Base-by-base conservation (phyloP, 108 stramenopile species). In the Aurantiochytrium sp. region DNA sequence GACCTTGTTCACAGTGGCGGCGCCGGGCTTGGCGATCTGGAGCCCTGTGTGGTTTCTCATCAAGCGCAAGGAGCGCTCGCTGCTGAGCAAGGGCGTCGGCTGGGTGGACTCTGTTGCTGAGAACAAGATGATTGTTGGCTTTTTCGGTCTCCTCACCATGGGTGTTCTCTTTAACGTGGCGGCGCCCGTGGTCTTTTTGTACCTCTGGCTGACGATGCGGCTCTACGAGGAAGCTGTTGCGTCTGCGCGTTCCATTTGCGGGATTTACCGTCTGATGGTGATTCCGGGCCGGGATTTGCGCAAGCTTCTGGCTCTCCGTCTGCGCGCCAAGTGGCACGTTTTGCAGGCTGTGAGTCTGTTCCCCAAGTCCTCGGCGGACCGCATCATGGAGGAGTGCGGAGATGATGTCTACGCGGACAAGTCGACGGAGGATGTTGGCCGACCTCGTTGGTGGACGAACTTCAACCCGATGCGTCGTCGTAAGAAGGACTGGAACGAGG, bases 401-500 rank as follows among this genome's bases (percentile, higher is more conserved):
- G 76, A 83, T 45, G 28, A 83, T 23, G 23, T 83, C 23, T 83
- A 53, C 51, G 18, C 44, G 49, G 49, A 83, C 76, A 83, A 83
- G 28, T n/a, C 76, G 8, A 28, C 44, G 8, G 76, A 83, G 76
- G 51, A 83, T 23, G 28, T 47, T 18, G 76, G 51, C 3, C 76
- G 51, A 53, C 76, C 76, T 12, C 76, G 76, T 23, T 83, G 76
- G 76, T 83, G 76, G 76, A 83, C 76, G 10, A 83, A 83, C 76
- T 83, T 83, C 51, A 83, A 83, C 28, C 76, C 76, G n/a, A 6
- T 83, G 51, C 76, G 76, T 6, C 76, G 76, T 23, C 76, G 76
- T 6, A 83, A 83, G 51, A 83, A 83, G 76, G 76, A 83, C 28
- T 83, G 76, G 76, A 83, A 83, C 51, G 76, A 83, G 76, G n/a